Percentiles rank a stretch among this genome's conserved stretches.
Evolutionary conservation across 2,329 filamentous ascomycete species (phyloP).

Genomic region (Penicillium sp.): DNA sequence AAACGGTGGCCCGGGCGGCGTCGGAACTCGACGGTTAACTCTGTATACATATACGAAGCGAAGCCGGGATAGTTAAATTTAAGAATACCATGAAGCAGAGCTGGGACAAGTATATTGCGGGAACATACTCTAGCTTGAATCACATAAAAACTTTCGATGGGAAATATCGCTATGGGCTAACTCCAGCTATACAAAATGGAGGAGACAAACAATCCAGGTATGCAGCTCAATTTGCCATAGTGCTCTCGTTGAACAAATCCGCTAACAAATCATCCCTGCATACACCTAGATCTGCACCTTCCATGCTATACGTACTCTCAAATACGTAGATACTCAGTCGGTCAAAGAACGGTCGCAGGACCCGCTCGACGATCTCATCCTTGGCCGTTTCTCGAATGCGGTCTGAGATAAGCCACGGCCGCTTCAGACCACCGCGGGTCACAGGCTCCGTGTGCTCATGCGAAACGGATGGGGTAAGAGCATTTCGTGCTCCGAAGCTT

Average conservation of each 20-base stretch:
- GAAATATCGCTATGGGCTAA: slow-evolving; percentile 6
- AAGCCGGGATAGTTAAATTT: neutral
- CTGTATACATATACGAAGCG: neutral
- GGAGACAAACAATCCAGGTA: neutral
- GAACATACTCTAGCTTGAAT: neutral
- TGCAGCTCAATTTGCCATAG: slow-evolving; percentile 41
- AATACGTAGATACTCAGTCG: slow-evolving; percentile 92
- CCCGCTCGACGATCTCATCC: slow-evolving; percentile 67
- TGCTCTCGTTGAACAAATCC: slow-evolving; percentile 79
- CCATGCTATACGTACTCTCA: slow-evolving; percentile 89
- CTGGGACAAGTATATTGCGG: neutral
- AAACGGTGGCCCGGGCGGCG: slow-evolving; percentile 19
- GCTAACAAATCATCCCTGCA: slow-evolving; percentile 65
- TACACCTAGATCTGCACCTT: slow-evolving; percentile 61
- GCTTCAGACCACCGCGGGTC: slow-evolving; percentile 30
- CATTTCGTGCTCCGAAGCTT: slow-evolving; percentile 58
- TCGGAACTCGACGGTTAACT: slow-evolving; percentile 9
- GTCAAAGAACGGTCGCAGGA: slow-evolving; percentile 84
- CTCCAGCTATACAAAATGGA: slow-evolving; percentile 12
- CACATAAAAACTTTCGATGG: neutral
- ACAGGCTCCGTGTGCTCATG: slow-evolving; percentile 30
- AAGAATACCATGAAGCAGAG: neutral
- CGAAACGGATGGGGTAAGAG: slow-evolving; percentile 24
- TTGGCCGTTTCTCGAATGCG: slow-evolving; percentile 55
- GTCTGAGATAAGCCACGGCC: slow-evolving; percentile 45